Evolutionary conservation across 1,284 basidiomycete species (phyloP).

Genomic region (Kwoniella shivajii): DNA sequence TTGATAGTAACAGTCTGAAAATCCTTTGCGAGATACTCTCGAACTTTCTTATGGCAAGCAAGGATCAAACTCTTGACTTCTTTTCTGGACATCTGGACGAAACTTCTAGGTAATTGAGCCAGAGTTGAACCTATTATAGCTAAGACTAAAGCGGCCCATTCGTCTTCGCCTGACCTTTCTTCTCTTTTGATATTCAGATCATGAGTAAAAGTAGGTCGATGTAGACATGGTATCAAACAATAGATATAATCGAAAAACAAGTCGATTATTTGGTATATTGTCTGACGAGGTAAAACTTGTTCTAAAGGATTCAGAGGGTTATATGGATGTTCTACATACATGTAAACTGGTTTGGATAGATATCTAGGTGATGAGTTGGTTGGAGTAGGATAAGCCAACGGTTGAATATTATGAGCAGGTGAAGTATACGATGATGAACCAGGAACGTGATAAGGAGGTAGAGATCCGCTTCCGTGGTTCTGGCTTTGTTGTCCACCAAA

Average conservation of each 20-base stretch:
- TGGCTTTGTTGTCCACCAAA: neutral
- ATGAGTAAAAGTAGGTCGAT: conserved; percentile 45
- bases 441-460: neutral
- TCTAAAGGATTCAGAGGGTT: conserved; percentile 45
- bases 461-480: neutral
- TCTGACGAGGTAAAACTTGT: conserved; percentile 38
- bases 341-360: conserved; percentile 1
- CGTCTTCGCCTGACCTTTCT: conserved; percentile 33
- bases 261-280: conserved; percentile 43
- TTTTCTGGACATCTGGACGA: conserved; percentile 40
- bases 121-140: conserved; percentile 44
- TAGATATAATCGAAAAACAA: conserved; percentile 50
- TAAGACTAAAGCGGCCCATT: conserved; percentile 40
- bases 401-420: neutral
- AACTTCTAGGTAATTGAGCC: conserved; percentile 42
- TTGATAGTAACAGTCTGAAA: conserved; percentile 14
- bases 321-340: conserved; percentile 15
- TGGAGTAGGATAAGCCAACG: conserved; percentile 1
- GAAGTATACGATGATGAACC: neutral
- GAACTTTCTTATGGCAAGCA: conserved; percentile 30
- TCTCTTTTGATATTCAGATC: conserved; percentile 39
- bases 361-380: neutral
- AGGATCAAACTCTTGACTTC: conserved; percentile 39
- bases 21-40: conserved; percentile 34
- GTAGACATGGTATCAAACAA: conserved; percentile 43